These are phyloP conservation scores for Saccharomycopsis babjevae DNA, from an alignment of 805 yeast genomes.

Conservation along the genomic window DNA sequence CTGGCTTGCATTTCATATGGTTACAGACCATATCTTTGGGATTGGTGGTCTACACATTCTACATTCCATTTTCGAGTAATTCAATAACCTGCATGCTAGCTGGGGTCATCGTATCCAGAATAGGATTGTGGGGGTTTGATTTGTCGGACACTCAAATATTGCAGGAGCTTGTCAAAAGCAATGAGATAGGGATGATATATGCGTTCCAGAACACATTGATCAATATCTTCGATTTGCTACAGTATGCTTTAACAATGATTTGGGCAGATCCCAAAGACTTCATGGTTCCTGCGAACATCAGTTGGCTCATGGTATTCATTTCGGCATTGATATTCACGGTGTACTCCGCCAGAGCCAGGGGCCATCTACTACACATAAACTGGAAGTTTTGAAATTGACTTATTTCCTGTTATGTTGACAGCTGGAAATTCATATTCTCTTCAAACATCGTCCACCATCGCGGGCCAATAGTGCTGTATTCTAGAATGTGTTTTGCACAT, in stretches of 20 bases:
- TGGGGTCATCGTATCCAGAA: neutral
- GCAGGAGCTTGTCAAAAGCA: neutral
- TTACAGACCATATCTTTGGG: neutral
- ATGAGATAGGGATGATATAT: neutral
- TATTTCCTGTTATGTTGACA: no score
- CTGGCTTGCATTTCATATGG: slow-evolving; percentile 1
- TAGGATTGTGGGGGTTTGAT: neutral
- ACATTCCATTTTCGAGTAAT: neutral
- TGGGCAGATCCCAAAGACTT: neutral
- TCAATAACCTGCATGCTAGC: neutral
- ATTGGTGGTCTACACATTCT: neutral
- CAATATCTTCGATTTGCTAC: neutral
- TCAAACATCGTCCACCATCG: no score
- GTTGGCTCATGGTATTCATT: neutral
- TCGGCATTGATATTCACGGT: neutral
- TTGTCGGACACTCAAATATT: neutral
- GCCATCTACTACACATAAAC: neutral
- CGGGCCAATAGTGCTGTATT: no score
- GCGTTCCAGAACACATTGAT: neutral
- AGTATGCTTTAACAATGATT: neutral
- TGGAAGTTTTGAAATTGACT: neutral
- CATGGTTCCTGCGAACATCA: neutral
- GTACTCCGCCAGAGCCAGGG: neutral
- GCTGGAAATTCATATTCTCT: no score
- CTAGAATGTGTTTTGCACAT: no score